Evolutionary conservation across 2,329 filamentous ascomycete species (phyloP).

Genomic region (Apiospora hydei): DNA sequence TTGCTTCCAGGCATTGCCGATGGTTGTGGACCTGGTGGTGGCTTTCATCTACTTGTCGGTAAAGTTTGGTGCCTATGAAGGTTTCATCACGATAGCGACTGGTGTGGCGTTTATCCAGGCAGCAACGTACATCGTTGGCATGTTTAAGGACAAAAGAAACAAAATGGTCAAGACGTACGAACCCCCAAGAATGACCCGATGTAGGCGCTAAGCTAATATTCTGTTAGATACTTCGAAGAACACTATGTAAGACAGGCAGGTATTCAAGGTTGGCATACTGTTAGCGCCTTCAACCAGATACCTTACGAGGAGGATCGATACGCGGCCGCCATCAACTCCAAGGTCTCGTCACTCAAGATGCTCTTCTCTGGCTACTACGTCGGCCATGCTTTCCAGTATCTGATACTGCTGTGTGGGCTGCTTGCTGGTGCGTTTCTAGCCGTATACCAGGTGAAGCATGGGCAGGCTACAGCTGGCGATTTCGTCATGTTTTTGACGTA

Average conservation of each 20-base stretch:
- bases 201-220: not conserved
- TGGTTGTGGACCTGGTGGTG: slow-evolving; percentile 65
- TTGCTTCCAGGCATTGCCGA: slow-evolving; percentile 64
- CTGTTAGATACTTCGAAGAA: slow-evolving; percentile 56
- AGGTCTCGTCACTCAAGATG: slow-evolving; percentile 46
- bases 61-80: slow-evolving; percentile 67
- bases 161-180: slow-evolving; percentile 56
- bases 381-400: slow-evolving; percentile 63
- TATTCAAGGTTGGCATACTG: slow-evolving; percentile 66
- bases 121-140: slow-evolving; percentile 58
- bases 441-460: slow-evolving; percentile 71
- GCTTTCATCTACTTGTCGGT: slow-evolving; percentile 67
- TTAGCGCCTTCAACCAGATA: slow-evolving; percentile 66
- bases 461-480: slow-evolving; percentile 66
- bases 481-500: slow-evolving; percentile 77
- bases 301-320: slow-evolving; percentile 63
- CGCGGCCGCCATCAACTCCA: slow-evolving; percentile 54
- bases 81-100: slow-evolving; percentile 67
- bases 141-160: slow-evolving; percentile 57
- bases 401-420: slow-evolving; percentile 74
- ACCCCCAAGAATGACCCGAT: not conserved
- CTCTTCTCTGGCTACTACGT: slow-evolving; percentile 55
- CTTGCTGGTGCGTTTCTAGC: slow-evolving; percentile 68
- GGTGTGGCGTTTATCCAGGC: slow-evolving; percentile 63
- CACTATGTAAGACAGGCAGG: slow-evolving; percentile 63